Base-by-base conservation (phyloP, 495 filamentous ascomycete genomes). In the Tuber microsphaerosporum region DNA sequence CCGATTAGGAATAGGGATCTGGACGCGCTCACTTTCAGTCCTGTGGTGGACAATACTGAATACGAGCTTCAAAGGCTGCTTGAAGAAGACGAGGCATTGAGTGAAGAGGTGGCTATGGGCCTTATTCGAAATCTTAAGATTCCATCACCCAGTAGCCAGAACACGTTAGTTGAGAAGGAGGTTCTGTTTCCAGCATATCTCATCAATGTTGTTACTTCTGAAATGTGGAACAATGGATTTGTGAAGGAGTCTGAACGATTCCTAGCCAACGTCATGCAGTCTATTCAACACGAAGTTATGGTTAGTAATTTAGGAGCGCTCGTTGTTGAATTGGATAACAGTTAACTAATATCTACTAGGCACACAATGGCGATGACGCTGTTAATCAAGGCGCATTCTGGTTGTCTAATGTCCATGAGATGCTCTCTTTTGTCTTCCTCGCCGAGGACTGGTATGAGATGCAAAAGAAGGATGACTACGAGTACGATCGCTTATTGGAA, bases 161-260 rank as follows among this genome's bases (percentile, higher is more conserved):
- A 95, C 12, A 90, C 93, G 39, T 93, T 94, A 14, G 94, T 92
- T 41, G 96, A 98, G 85, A 99, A 99, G 86, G 95, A 99, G 83
- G 94, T 99, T 45, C 86, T 99, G 72, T 99, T 98, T 89, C 96
- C 95, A 34, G 94, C 95, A 2, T 99, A 97, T 82, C 89, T 99
- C 76, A 99, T 99, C 86, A 99, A 99, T 84, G 89, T 99, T 44
- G 95, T 99, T 70, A 99, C 95, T 20, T 97, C 93, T 19, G 95
- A 99, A 85, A 99, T 99, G 95, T 99, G 95, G 95, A 99, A 99
- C 87, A 99, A 99, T 81, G 95, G 95, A 41, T 99, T 97, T 83
- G 96, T 99, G 77, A 98, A 99, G 86, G 95, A 99, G 86, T 98
- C 95, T 37, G 95, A 99, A 85, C 92, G 94, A 74, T 99, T 99